phyloP scores from a whole-genome alignment of 1,284 basidiomycete species.

The Golubevia sp. region DNA sequence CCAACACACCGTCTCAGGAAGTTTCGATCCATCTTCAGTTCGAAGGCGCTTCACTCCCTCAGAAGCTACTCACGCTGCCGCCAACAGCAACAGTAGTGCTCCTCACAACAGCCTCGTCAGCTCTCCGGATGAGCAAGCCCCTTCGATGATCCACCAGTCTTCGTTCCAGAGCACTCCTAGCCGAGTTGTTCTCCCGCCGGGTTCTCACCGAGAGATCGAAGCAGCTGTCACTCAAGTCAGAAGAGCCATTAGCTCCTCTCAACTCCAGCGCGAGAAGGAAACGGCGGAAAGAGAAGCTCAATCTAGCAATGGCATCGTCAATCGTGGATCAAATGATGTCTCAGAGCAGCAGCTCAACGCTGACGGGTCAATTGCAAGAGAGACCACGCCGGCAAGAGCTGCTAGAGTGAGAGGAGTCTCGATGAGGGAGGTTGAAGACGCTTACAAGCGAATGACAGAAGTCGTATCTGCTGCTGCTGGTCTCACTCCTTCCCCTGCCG shows the following conservation, averaged over 20 bases:
- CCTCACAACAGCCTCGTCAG: not conserved
- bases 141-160: not conserved
- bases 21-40: constrained; percentile 10
- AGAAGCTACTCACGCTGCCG: not conserved
- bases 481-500: constrained; percentile 27
- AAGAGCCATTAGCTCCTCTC: not conserved
- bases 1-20: constrained; percentile 10
- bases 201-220: not conserved
- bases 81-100: not conserved
- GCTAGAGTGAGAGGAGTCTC: constrained; percentile 26
- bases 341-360: not conserved
- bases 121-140: not conserved
- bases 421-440: constrained; percentile 32
- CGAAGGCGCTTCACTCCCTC: constrained; percentile 3
- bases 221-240: not conserved
- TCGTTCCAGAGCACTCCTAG: not conserved
- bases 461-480: constrained; percentile 28
- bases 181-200: not conserved
- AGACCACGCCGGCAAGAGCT: constrained; percentile 22
- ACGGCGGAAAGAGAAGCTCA: not conserved
- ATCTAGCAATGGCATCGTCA: not conserved
- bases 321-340: too few relatives aligned
- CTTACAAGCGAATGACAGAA: constrained; percentile 36
- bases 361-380: constrained; percentile 9
- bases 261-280: not conserved